These are phyloP conservation scores for Lactifluus volemus DNA, from an alignment of 768 basidiomycete species.

Conservation along the genomic window DNA sequence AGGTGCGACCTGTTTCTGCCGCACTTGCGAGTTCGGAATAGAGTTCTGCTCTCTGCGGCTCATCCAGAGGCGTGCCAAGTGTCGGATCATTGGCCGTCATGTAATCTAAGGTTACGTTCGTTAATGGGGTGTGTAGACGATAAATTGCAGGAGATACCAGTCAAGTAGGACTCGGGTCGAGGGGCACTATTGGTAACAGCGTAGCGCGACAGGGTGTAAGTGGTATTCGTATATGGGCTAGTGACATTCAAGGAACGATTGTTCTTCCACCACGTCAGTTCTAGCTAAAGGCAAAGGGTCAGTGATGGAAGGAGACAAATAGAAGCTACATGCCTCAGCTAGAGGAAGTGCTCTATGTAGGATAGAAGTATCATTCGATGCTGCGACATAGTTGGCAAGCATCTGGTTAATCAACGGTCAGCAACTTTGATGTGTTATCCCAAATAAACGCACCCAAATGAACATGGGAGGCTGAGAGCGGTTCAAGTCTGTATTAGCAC, in stretches of 20 bases:
- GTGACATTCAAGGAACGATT: conserved; percentile 63
- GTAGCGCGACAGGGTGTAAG: conserved; percentile 61
- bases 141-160: conserved; percentile 33
- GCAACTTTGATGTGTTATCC: neutral
- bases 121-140: neutral
- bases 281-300: conserved; percentile 37
- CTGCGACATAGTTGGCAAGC: conserved; percentile 75
- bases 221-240: conserved; percentile 62
- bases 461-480: conserved; percentile 93
- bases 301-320: neutral
- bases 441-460: conserved; percentile 45
- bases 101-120: conserved; percentile 48
- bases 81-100: conserved; percentile 61
- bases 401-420: conserved; percentile 42
- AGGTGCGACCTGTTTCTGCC: conserved; percentile 62
- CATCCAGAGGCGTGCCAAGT: conserved; percentile 46
- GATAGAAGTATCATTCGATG: conserved; percentile 65
- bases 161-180: conserved; percentile 75
- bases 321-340: conserved; percentile 48
- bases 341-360: conserved; percentile 74
- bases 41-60: conserved; percentile 48
- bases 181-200: conserved; percentile 78
- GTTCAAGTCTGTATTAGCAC: conserved; percentile 49
- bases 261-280: conserved; percentile 74
- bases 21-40: conserved; percentile 85